Base-by-base conservation (phyloP, 2,329 filamentous ascomycete genomes). In the Epichloe coenophiala region DNA sequence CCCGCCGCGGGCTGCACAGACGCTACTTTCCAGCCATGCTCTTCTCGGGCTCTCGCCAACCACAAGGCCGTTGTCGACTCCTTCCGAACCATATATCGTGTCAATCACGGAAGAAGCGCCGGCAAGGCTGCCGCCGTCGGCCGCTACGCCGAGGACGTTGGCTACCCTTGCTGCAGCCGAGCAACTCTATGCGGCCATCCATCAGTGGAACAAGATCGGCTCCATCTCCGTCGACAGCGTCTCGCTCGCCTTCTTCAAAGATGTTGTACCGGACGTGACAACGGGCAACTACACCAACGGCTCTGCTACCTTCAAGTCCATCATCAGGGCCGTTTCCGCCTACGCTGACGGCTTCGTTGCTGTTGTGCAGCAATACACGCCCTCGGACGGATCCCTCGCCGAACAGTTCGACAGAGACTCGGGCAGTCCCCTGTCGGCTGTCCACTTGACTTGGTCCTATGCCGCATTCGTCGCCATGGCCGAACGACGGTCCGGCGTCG, bases 21-120 rank as follows among this genome's bases (percentile, higher is more conserved):
- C 45, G 69, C 71, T 3, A 88, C 85, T 3, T 90, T 90, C 71
- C 86, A 90, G 66, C 86, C 87, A 9, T 90, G 85, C 69, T 86
- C 81, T 31, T 71, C 80, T 54, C 72, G 69, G 50, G 80, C 83
- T 2, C 72, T 93, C 33, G 76, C 84, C 19, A 93, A 88, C 61
- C 85, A 88, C 68, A 90, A 90, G 67, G 76, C 74, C 2, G 77
- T 87, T 4, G 80, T 82, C 0, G 84, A 91, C 63, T 82, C 84
- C 0, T 91, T 93, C 74, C 80, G 87, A 21, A 70, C 84, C 51
- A 82, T 23, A 41, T 90, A 90, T 63, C 60, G 66, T 13, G 73
- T 91, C 67, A 93, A 93, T 69, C 71, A 68, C 4, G 83, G 80
- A 5, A 78, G 83, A 47, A 58, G 76, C 2, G 65, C 74, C 35